Evolutionary conservation across 2,329 filamentous ascomycete species (phyloP).

Genomic region (Diaporthe amygdali): DNA sequence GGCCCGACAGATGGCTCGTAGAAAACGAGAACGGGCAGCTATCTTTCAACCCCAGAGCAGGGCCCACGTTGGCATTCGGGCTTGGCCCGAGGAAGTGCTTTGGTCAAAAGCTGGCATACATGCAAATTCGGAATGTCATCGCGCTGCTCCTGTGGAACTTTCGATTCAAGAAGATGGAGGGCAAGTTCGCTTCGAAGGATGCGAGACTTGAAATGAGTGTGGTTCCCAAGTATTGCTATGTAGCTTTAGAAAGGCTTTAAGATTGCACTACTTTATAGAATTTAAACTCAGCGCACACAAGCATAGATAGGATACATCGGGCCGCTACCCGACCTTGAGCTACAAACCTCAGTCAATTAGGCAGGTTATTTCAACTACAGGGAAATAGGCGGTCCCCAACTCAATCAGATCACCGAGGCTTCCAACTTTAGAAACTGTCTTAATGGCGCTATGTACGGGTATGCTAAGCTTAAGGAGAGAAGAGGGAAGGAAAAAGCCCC

Average conservation of each 20-base stretch:
- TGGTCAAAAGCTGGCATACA: constrained; percentile 33
- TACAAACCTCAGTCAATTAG: too few relatives aligned
- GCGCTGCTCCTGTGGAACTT: constrained; percentile 34
- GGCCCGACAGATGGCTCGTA: not conserved
- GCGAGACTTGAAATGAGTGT: not conserved
- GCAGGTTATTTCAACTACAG: too few relatives aligned
- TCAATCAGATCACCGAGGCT: too few relatives aligned
- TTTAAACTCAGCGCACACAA: too few relatives aligned
- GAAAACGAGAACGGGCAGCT: not conserved
- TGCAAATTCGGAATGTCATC: constrained; percentile 32
- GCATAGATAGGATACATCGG: too few relatives aligned
- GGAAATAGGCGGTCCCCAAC: too few relatives aligned
- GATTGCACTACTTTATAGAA: too few relatives aligned
- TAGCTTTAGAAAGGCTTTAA: not conserved
- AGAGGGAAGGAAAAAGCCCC: too few relatives aligned
- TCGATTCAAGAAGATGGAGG: constrained; percentile 28
- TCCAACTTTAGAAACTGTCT: too few relatives aligned
- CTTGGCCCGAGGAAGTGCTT: constrained; percentile 32
- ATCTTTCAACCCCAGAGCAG: constrained; percentile 29
- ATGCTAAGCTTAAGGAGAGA: too few relatives aligned
- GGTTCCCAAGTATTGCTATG: not conserved
- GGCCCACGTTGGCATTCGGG: constrained; percentile 32
- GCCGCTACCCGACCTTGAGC: too few relatives aligned
- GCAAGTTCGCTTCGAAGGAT: not conserved
- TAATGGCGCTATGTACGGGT: too few relatives aligned